Evolutionary conservation across 495 filamentous ascomycete genomes (phyloP), one percentile per base, ranked within the genome.

Genomic region (Niebla homalea): DNA sequence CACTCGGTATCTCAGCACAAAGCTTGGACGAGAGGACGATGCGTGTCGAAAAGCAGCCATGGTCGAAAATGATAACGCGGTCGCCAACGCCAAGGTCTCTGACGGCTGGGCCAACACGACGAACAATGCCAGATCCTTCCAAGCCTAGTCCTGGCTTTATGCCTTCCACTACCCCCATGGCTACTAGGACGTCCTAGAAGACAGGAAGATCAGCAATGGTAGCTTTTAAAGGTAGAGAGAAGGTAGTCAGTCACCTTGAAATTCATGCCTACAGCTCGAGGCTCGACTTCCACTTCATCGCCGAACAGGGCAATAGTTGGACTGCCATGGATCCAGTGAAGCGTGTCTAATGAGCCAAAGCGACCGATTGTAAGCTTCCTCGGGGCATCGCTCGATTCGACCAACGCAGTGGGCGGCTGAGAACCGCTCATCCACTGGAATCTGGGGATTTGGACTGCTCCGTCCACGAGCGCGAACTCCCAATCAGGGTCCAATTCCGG

Each of bases 81-180:
- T 68, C 65, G 0, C 75, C 74, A 0, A 65, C 50, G 12, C 50
- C 40, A 12, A 75, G 14, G 2, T 62, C 36, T 4, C 52, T 54
- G 16, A 73, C 71, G 10, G 57, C 45, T 6, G 57, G 46, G 0
- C 70, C 71, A n/a, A 72, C 55, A 5, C 62, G 57, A 3, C 61
- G 61, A 16, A 74, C 56, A 18, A 66, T 61, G 4, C 70, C 73
- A 32, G 62, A 64, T 15, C 60, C 64, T 46, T 72, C 70, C 22
- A 63, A 60, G 2, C 73, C 73, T 21, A 77, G 55, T 14, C 52
- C 48, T 21, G 57, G 45, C 38, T 68, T 61, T 18, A 16, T 43
- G 40, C 21, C 51, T 49, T 59, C 53, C 0, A 73, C 51, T 14
- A 72, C 59, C 0, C 67, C 68, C 60, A 74, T 66, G 0, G 60